Evolutionary conservation across 1,284 basidiomycete species (phyloP).

Genomic region (Moesziomyces aphidis): DNA sequence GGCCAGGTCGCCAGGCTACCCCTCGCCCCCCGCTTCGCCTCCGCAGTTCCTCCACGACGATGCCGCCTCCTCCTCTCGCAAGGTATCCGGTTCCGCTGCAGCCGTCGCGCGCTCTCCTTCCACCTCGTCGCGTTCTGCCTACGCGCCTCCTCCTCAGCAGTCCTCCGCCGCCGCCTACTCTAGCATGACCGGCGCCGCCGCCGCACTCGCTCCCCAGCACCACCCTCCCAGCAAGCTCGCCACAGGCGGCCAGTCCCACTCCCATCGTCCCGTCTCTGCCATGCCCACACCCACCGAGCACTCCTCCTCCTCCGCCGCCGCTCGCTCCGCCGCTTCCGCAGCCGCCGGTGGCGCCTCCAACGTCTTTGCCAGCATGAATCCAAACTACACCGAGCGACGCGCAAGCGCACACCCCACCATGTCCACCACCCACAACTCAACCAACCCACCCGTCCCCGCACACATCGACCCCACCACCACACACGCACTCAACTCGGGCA

Average conservation of each 20-base stretch:
- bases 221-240: slow-evolving; percentile 56
- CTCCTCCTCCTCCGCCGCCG: slow-evolving; percentile 9
- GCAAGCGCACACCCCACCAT: slow-evolving; percentile 64
- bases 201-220: slow-evolving; percentile 39
- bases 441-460: slow-evolving; percentile 9
- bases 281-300: slow-evolving; percentile 58
- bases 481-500: slow-evolving; percentile 56
- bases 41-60: slow-evolving; percentile 24
- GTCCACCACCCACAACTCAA: slow-evolving; percentile 24
- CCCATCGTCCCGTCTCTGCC: slow-evolving; percentile 60
- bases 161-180: slow-evolving; percentile 18
- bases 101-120: slow-evolving; percentile 23
- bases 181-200: slow-evolving; percentile 41
- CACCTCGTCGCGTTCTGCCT: slow-evolving; percentile 19
- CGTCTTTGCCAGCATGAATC: slow-evolving; percentile 49
- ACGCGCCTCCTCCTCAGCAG: slow-evolving; percentile 10
- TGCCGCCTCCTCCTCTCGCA: slow-evolving; percentile 4
- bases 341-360: slow-evolving; percentile 17
- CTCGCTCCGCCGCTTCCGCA: slow-evolving; percentile 10
- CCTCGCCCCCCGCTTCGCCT: slow-evolving; percentile 42
- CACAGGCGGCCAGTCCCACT: slow-evolving; percentile 59
- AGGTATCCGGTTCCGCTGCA: slow-evolving; percentile 16
- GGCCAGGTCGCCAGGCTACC: slow-evolving; percentile 35
- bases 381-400: slow-evolving; percentile 52
- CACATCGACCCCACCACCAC: slow-evolving; percentile 48